These are phyloP conservation scores for Umbelopsis isabellina DNA, from an alignment of 192 early-diverging fungal species.

Conservation along the genomic window DNA sequence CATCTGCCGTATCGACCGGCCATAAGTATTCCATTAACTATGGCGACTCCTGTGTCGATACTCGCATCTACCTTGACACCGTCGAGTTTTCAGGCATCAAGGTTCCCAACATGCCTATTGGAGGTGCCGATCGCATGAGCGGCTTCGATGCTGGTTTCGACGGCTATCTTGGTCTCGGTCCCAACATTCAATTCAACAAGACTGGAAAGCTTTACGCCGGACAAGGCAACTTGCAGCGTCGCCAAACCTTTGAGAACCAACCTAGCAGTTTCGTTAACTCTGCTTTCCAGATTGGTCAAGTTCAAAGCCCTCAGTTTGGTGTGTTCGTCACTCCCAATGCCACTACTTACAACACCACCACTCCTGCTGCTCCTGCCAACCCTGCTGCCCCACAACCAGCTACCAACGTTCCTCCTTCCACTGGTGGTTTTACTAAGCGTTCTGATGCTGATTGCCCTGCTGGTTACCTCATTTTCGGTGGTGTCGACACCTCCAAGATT, in stretches of 20 bases:
- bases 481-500: constrained; percentile 34
- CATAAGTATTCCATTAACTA: constrained; percentile 34
- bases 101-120: constrained; percentile 38
- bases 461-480: constrained; percentile 41
- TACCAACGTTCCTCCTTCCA: constrained; percentile 17
- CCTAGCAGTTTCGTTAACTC: constrained; percentile 2
- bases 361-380: constrained; percentile 1
- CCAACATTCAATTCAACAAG: constrained; percentile 34
- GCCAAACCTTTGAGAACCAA: background rate
- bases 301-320: constrained; percentile 37
- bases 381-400: background rate
- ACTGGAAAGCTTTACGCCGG: constrained; percentile 19
- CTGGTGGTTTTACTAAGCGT: constrained; percentile 36
- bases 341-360: constrained; percentile 1
- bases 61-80: constrained; percentile 34
- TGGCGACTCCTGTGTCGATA: constrained; percentile 29
- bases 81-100: constrained; percentile 24
- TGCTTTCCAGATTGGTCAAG: constrained; percentile 16
- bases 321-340: constrained; percentile 27
- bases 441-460: constrained; percentile 22
- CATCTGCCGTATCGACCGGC: constrained; percentile 21
- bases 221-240: constrained; percentile 14
- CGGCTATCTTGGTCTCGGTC: constrained; percentile 41
- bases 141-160: constrained; percentile 39
- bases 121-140: constrained; percentile 37